Evolutionary conservation across 2,329 filamentous ascomycete species (phyloP).

Genomic region (Cladorrhinum sp.): DNA sequence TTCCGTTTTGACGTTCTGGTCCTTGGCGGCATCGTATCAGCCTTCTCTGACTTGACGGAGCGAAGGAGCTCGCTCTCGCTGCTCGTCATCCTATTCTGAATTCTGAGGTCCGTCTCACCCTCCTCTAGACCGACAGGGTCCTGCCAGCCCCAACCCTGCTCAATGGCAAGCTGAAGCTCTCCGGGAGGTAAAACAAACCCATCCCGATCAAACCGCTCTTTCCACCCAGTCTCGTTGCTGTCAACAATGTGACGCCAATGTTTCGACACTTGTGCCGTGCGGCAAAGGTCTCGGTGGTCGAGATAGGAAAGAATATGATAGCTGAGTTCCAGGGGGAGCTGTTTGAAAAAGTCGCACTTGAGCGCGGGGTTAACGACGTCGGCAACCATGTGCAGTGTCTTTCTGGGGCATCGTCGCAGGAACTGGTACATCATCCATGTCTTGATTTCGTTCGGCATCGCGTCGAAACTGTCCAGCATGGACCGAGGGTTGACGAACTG

Average conservation of each 20-base stretch:
- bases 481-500: constrained; percentile 73
- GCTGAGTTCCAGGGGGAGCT: constrained; percentile 81
- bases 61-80: constrained; percentile 52
- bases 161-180: constrained; percentile 81
- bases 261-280: constrained; percentile 88
- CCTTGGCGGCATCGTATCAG: constrained; percentile 34
- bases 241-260: constrained; percentile 90
- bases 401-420: constrained; percentile 79
- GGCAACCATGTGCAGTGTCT: constrained; percentile 84
- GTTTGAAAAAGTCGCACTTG: constrained; percentile 87
- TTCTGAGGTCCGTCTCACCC: constrained; percentile 76
- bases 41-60: constrained; percentile 40
- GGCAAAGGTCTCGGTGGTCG: constrained; percentile 80
- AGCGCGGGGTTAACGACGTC: constrained; percentile 89
- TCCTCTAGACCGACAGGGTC: constrained; percentile 73
- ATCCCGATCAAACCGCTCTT: constrained; percentile 81
- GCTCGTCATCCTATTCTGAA: constrained; percentile 49
- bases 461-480: constrained; percentile 86
- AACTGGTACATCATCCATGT: constrained; percentile 97
- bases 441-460: constrained; percentile 87
- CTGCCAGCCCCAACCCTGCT: constrained; percentile 97
- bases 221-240: constrained; percentile 93
- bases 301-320: constrained; percentile 86
- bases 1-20: constrained; percentile 55
- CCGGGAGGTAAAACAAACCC: constrained; percentile 75